Percentiles rank a stretch among this genome's conserved stretches.
Conservation (phyloP, 108 stramenopile genomes). For the Chaetoceros tenuissimus region DNA sequence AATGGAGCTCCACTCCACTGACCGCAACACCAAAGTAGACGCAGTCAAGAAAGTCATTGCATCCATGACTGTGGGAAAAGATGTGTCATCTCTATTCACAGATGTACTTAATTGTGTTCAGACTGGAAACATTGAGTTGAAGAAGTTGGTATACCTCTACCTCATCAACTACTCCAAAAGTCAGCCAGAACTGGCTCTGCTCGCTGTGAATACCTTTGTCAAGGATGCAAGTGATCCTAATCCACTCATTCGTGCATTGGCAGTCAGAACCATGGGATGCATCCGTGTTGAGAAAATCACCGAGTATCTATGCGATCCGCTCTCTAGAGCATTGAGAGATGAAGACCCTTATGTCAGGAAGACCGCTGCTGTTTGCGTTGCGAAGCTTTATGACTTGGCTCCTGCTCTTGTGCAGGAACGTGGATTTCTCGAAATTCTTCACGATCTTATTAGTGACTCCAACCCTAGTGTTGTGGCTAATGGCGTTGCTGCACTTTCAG, state of each 20-base stretch:
- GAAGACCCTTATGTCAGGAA: slow-evolving; percentile 98
- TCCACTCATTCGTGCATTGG: slow-evolving; percentile 97
- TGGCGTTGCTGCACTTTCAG: slow-evolving; percentile 95
- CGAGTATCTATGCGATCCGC: slow-evolving; percentile 97
- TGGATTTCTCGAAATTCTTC: slow-evolving; percentile 92
- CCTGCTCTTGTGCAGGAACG: slow-evolving; percentile 95
- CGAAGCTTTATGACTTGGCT: slow-evolving; percentile 98
- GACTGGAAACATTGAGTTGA: slow-evolving; percentile 98
- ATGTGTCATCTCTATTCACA: slow-evolving; percentile 94
- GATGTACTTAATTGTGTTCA: slow-evolving; percentile 99
- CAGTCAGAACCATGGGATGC: slow-evolving; percentile 99
- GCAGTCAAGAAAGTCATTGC: slow-evolving; percentile 99
- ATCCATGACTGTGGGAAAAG: slow-evolving; percentile 99
- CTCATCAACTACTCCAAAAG: slow-evolving; percentile 99
- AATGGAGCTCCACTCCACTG: slow-evolving; percentile 91
- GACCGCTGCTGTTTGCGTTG: slow-evolving; percentile 99
- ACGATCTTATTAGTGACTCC: slow-evolving; percentile 93
- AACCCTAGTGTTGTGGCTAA: slow-evolving; percentile 99
- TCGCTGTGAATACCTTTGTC: slow-evolving; percentile 99
- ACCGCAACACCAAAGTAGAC: slow-evolving; percentile 90
- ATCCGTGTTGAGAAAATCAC: slow-evolving; percentile 99
- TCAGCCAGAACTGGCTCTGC: slow-evolving; percentile 94
- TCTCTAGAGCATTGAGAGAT: slow-evolving; percentile 85
- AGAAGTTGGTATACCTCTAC: slow-evolving; percentile 98
- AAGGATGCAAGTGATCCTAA: slow-evolving; percentile 97